Percentiles rank a stretch among this genome's conserved stretches.
Evolutionary conservation across 805 yeast genomes (phyloP).

Genomic region (Pichia gijzeniarum): DNA sequence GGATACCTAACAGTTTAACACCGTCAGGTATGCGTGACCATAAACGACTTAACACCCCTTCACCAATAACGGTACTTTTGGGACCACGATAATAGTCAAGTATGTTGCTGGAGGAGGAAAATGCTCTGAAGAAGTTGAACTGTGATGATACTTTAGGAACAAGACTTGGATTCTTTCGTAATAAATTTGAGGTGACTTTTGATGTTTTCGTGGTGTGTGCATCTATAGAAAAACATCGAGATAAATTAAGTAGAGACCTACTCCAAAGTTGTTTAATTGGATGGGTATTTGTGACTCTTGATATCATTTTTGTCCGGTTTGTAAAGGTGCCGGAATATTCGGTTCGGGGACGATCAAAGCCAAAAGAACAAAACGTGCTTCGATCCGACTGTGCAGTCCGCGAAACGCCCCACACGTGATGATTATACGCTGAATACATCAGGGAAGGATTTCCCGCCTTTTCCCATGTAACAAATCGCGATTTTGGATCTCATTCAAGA

Average conservation of each 20-base stretch:
- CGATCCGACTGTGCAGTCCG: too few species aligned
- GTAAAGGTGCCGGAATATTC: not conserved
- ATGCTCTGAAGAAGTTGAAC: not conserved
- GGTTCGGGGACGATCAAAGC: too few species aligned
- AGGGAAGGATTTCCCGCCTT: too few species aligned
- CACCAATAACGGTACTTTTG: constrained; percentile 15
- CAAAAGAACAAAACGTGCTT: too few species aligned
- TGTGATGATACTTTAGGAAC: not conserved
- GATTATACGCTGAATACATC: too few species aligned
- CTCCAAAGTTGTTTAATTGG: too few species aligned
- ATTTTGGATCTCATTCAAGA: too few species aligned
- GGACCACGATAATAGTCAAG: constrained; percentile 21
- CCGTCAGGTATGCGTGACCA: constrained; percentile 26
- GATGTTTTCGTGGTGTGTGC: not conserved
- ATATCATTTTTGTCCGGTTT: not conserved
- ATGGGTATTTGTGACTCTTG: not conserved
- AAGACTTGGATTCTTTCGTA: not conserved
- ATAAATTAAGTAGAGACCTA: too few species aligned
- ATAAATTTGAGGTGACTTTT: not conserved
- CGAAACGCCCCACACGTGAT: too few species aligned
- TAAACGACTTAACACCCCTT: constrained; percentile 12
- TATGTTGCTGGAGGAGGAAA: not conserved
- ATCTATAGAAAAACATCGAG: not conserved
- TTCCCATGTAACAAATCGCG: too few species aligned
- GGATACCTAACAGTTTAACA: constrained; percentile 21